A percentile compares a stretch with the other conserved stretches of the same genome.
phyloP scores from a whole-genome alignment of 768 basidiomycete species.

The Tricholoma furcatifolium region DNA sequence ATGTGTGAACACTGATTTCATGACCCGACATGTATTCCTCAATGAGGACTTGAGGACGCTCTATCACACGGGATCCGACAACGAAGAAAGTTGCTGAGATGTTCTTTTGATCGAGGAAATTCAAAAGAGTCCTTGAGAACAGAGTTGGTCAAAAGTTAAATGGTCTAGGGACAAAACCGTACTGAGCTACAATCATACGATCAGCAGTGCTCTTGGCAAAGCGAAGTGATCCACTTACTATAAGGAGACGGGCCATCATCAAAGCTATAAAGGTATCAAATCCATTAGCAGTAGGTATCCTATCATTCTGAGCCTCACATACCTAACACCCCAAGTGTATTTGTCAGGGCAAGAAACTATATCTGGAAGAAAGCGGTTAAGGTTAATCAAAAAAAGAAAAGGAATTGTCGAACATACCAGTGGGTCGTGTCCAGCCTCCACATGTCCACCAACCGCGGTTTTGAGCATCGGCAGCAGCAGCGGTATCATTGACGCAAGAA shows the following conservation, averaged over 20 bases:
- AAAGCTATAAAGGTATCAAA: conserved; percentile 52
- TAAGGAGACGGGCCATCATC: conserved; percentile 88
- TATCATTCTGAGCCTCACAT: conserved; percentile 3
- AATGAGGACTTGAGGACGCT: conserved; percentile 70
- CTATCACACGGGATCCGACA: conserved; percentile 81
- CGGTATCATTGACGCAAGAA: conserved; percentile 62
- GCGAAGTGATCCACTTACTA: conserved; percentile 48
- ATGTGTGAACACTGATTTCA: conserved; percentile 86
- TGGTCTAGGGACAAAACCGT: conserved; percentile 4
- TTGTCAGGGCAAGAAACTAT: conserved; percentile 68
- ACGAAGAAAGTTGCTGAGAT: conserved; percentile 89
- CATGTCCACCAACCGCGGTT: conserved; percentile 90
- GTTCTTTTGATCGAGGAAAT: conserved; percentile 63
- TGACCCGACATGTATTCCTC: conserved; percentile 81
- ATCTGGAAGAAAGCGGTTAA: conserved; percentile 31
- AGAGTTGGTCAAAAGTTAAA: neutral
- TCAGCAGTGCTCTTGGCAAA: neutral
- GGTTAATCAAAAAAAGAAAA: neutral
- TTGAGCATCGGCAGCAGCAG: conserved; percentile 53
- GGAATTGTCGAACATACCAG: conserved; percentile 34
- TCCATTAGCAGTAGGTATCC: neutral
- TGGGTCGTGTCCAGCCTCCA: conserved; percentile 60
- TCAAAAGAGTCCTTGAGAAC: conserved; percentile 56
- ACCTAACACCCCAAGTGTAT: conserved; percentile 75
- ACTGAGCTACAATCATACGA: conserved; percentile 21